Base-by-base conservation (phyloP, 2,329 filamentous ascomycete species). In the Gnomoniopsis smithogilvyi region DNA sequence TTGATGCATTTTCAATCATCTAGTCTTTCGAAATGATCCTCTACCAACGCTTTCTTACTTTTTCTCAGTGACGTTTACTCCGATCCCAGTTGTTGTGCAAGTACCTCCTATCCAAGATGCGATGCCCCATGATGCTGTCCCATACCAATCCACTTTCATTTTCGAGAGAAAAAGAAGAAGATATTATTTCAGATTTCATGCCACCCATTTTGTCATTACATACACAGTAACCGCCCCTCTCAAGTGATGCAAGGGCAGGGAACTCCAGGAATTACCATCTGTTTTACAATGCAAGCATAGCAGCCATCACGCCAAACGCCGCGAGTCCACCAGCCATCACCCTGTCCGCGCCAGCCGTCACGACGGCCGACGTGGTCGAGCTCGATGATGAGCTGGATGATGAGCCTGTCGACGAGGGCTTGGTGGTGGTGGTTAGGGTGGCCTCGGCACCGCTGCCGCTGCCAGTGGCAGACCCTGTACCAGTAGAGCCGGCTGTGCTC, bases 201-300 rank as follows among this genome's bases (percentile, higher is more conserved):
- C 4, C 26, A 8, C 26, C 26, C 26, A 30, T 30, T 30, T 30
- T 8, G 26, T 30, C 26, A 30, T 30, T 30, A 30, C 8, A 30
- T 4, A 30, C 8, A 4, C 4, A 8, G 8, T 30, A 30, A 4
- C 4, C 43, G 43, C n/a, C 43, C 11, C 10, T 21, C 10, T 21
- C 33, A 14, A 30, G 47, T 55, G 26, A 36, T 26, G 30, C 11
- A n/a, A 14, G 11, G n/a, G 12, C 1, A 15, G 26, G 14, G 24
- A 30, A 36, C 21, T 21, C 8, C 30, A 61, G 49, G 19, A 36
- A 55, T 26, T 43, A 24, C 41, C 59, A 57, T 53, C 50, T 33
- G 51, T 56, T 67, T 78, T 76, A 80, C 69, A 80, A 69, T 66
- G 74, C 76, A 53, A 80, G 62, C 62, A 73, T 63, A 61, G 76